These are phyloP conservation scores for Boletales sp. DNA, from an alignment of 768 basidiomycete species.

Conservation along the genomic window DNA sequence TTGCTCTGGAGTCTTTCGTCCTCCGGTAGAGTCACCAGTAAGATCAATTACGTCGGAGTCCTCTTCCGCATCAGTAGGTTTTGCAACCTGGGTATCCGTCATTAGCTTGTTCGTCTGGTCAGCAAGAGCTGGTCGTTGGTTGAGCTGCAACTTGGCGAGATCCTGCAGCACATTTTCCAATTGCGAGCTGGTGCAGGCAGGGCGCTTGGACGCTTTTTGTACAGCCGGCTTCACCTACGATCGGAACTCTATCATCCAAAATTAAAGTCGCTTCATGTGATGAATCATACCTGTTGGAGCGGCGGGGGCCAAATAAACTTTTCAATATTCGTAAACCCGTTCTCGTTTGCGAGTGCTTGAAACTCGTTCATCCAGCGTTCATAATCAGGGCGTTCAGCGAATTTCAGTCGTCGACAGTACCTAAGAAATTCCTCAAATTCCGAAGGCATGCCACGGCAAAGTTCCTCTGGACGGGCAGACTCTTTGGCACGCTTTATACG, in stretches of 20 bases:
- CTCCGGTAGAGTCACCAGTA: slow-evolving; percentile 35
- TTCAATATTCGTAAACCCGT: slow-evolving; percentile 55
- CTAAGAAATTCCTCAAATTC: slow-evolving; percentile 76
- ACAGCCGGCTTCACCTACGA: slow-evolving; percentile 30
- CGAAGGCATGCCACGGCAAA: slow-evolving; percentile 64
- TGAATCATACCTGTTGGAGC: slow-evolving; percentile 28
- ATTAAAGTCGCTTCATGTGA: background rate
- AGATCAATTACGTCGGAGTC: slow-evolving; percentile 43
- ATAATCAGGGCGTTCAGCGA: slow-evolving; percentile 69
- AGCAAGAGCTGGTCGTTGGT: slow-evolving; percentile 46
- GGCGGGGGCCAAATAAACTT: slow-evolving; percentile 74
- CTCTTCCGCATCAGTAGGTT: slow-evolving; percentile 22
- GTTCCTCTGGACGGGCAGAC: slow-evolving; percentile 55
- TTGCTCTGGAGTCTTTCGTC: slow-evolving; percentile 22
- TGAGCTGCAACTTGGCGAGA: slow-evolving; percentile 57
- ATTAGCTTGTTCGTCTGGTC: slow-evolving; percentile 44
- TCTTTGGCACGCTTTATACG: slow-evolving; percentile 64
- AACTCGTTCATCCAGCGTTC: slow-evolving; percentile 63
- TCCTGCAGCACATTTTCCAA: slow-evolving; percentile 57
- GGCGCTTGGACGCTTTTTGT: slow-evolving; percentile 13
- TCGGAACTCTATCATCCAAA: background rate
- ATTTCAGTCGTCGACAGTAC: slow-evolving; percentile 67
- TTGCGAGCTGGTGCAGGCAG: slow-evolving; percentile 34
- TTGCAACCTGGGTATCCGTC: slow-evolving; percentile 31
- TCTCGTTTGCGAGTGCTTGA: slow-evolving; percentile 52